Percentiles rank a stretch among this genome's conserved stretches.
phyloP scores from a whole-genome alignment of 441 rosid genomes.

The Metrosideros polymorpha region DNA sequence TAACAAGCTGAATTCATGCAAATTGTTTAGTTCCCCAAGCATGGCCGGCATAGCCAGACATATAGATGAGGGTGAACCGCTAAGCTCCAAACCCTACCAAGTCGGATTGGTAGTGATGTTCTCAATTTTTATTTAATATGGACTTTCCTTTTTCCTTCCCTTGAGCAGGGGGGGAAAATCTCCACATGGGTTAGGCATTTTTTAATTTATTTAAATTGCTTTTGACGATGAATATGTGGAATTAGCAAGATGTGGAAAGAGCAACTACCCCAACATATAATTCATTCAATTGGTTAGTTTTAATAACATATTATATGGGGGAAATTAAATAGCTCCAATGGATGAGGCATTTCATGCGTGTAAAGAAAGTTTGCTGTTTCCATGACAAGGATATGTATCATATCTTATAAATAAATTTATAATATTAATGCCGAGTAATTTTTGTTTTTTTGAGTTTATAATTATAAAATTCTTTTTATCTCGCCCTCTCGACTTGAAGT shows the following conservation, averaged over 20 bases:
- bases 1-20: background rate
- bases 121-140: background rate
- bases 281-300: background rate
- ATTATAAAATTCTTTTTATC: background rate
- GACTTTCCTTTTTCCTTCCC: background rate
- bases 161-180: background rate
- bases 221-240: background rate
- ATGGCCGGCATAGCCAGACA: slow-evolving; percentile 59
- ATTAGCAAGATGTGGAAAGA: background rate
- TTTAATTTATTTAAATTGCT: background rate
- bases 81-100: slow-evolving; percentile 24
- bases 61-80: slow-evolving; percentile 14
- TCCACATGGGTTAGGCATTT: background rate
- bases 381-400: background rate
- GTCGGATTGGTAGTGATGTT: slow-evolving; percentile 41
- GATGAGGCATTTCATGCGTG: background rate
- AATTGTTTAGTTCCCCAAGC: slow-evolving; percentile 10
- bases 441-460: background rate
- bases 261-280: background rate
- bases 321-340: background rate
- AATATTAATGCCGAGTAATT: background rate
- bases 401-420: background rate
- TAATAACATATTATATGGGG: background rate
- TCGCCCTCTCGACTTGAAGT: background rate
- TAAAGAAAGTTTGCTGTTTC: background rate